These are phyloP conservation scores for Curvularia sp. DNA, from an alignment of 2,329 filamentous ascomycete genomes.

Conservation along the genomic window DNA sequence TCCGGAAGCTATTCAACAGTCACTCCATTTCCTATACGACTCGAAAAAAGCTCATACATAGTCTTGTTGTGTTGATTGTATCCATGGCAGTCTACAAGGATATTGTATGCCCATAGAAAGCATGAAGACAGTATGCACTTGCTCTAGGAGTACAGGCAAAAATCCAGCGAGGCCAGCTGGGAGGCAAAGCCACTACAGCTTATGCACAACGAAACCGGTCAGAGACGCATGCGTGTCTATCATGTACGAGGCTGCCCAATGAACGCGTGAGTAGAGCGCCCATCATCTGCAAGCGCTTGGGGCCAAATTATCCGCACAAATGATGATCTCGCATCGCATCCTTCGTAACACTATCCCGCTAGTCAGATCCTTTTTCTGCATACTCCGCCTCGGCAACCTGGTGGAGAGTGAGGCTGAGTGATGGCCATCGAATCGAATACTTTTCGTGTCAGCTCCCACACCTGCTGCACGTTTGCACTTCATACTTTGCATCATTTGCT, in stretches of 20 bases:
- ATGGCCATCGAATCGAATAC: background rate
- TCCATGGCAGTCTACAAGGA: background rate
- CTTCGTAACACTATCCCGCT: too few species aligned
- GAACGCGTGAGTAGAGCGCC: too few species aligned
- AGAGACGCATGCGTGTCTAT: background rate
- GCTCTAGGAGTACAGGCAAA: background rate
- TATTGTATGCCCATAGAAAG: background rate
- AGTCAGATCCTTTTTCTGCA: background rate
- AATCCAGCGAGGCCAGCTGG: background rate
- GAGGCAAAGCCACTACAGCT: background rate
- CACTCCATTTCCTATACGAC: background rate
- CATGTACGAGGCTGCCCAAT: slow-evolving; percentile 1
- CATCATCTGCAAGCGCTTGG: background rate
- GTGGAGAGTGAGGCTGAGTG: background rate
- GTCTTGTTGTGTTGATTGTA: background rate
- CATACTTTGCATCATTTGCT: background rate
- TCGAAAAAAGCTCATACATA: background rate
- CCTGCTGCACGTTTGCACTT: background rate
- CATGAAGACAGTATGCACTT: background rate
- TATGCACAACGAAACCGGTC: background rate
- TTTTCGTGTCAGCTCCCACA: background rate
- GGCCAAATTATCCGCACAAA: background rate
- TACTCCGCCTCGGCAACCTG: background rate
- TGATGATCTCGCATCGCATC: background rate
- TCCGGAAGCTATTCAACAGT: background rate